Percentiles rank a stretch among this genome's conserved stretches.
Conservation (phyloP, 345 rosid species). For the Acer negundo region DNA sequence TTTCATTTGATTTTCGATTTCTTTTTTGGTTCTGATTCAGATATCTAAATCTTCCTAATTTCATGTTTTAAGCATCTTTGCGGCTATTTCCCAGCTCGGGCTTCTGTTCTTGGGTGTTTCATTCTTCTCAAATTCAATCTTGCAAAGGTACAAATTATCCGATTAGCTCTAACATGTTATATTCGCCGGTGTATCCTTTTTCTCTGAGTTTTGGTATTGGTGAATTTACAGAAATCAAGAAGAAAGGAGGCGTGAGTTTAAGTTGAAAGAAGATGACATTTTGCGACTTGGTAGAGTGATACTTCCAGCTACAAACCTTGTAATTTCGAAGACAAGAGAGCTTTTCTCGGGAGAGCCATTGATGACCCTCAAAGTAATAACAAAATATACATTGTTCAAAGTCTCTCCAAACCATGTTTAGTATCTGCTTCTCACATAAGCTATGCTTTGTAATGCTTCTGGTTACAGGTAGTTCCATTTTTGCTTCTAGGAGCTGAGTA, state of each 20-base stretch:
- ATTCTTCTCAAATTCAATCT: slow-evolving; percentile 76
- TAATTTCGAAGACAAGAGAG: slow-evolving; percentile 56
- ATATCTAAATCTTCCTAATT: slow-evolving; percentile 14
- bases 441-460: slow-evolving; percentile 15
- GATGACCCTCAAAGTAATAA: slow-evolving; percentile 81
- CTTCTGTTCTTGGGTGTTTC: slow-evolving; percentile 75
- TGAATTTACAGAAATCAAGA: slow-evolving; percentile 42
- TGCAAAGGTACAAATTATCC: slow-evolving; percentile 50
- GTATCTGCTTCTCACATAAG: slow-evolving; percentile 10
- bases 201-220: slow-evolving; percentile 1
- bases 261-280: slow-evolving; percentile 74
- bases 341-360: slow-evolving; percentile 97
- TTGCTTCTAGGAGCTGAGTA: slow-evolving; percentile 87
- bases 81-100: slow-evolving; percentile 72
- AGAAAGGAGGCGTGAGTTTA: slow-evolving; percentile 43
- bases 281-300: slow-evolving; percentile 57
- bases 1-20: slow-evolving; percentile 9
- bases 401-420: background rate
- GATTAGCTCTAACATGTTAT: background rate
- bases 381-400: background rate
- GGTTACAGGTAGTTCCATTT: slow-evolving; percentile 73
- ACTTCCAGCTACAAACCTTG: slow-evolving; percentile 80
- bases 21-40: background rate
- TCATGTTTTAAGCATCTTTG: slow-evolving; percentile 59
- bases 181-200: background rate